phyloP scores from a whole-genome alignment of 2,329 filamentous ascomycete species.

The Xylaria multiplex region DNA sequence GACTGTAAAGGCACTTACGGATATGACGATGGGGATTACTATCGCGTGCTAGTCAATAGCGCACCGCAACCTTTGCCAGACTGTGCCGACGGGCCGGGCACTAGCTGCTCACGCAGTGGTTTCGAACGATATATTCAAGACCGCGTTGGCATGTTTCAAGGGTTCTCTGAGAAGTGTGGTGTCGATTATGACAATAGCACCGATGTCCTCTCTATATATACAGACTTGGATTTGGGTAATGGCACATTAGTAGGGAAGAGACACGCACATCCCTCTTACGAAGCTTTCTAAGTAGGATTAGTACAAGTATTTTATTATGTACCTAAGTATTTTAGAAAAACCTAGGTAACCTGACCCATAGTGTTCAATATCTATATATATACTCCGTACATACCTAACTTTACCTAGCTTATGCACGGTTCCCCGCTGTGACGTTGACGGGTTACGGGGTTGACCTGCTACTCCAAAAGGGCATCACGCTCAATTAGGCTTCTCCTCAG shows the following conservation, averaged over 20 bases:
- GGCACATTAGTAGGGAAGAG: slow-evolving; percentile 48
- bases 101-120: slow-evolving; percentile 54
- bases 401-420: too few relatives aligned
- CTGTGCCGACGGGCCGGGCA: slow-evolving; percentile 57
- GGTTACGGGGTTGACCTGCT: too few relatives aligned
- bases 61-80: slow-evolving; percentile 55
- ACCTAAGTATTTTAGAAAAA: too few relatives aligned
- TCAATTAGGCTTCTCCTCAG: too few relatives aligned
- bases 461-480: too few relatives aligned
- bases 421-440: too few relatives aligned
- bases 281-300: slow-evolving; percentile 33
- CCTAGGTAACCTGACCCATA: too few relatives aligned
- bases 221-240: slow-evolving; percentile 42
- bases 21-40: slow-evolving; percentile 62
- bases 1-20: slow-evolving; percentile 67
- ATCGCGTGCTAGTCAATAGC: slow-evolving; percentile 58
- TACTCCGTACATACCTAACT: too few relatives aligned
- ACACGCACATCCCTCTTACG: slow-evolving; percentile 25
- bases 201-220: slow-evolving; percentile 46
- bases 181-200: slow-evolving; percentile 47
- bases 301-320: too few relatives aligned
- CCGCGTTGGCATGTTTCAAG: slow-evolving; percentile 52
- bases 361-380: too few relatives aligned
- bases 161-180: slow-evolving; percentile 54
- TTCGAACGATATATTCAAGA: slow-evolving; percentile 55